A percentile compares a stretch with the other conserved stretches of the same genome.
These are phyloP conservation scores for Sporisorium exsertum DNA, from an alignment of 1,284 basidiomycete genomes.

Conservation along the genomic window DNA sequence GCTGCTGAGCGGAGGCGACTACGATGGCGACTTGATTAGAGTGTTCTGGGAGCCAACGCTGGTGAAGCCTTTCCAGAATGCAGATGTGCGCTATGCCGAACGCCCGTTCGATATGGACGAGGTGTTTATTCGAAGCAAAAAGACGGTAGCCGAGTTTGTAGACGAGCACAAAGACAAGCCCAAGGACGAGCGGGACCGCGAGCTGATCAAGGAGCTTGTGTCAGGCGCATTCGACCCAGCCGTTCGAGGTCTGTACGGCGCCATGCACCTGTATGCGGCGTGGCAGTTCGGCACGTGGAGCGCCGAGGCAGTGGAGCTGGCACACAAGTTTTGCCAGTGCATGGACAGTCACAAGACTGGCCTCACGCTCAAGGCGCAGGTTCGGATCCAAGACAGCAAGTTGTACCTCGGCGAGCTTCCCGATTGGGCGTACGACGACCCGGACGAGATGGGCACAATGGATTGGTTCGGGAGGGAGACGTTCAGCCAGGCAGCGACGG, in stretches of 20 bases:
- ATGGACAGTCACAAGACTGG: constrained; percentile 47
- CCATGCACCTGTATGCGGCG: constrained; percentile 40
- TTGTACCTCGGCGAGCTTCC: constrained; percentile 30
- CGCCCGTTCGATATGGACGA: constrained; percentile 54
- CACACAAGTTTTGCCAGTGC: constrained; percentile 48
- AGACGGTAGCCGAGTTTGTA: constrained; percentile 34
- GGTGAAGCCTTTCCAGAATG: constrained; percentile 43
- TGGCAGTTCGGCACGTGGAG: constrained; percentile 37
- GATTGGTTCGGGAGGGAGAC: constrained; percentile 33
- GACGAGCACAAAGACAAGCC: constrained; percentile 26
- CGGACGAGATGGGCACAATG: constrained; percentile 8
- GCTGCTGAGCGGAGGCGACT: constrained; percentile 62
- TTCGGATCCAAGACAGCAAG: constrained; percentile 33
- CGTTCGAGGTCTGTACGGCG: constrained; percentile 30
- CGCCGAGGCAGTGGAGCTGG: constrained; percentile 31
- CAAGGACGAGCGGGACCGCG: constrained; percentile 24
- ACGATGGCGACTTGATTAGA: constrained; percentile 62
- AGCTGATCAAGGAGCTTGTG: constrained; percentile 28
- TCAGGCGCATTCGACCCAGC: constrained; percentile 19
- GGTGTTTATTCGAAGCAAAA: constrained; percentile 46
- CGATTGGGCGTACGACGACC: constrained; percentile 26
- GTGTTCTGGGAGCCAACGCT: constrained; percentile 54
- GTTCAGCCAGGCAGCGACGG: neutral
- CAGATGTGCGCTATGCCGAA: constrained; percentile 46
- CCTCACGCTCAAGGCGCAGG: constrained; percentile 23